Base-by-base conservation (phyloP, 306 rosid genomes). In the Lathyrus oleraceus region DNA sequence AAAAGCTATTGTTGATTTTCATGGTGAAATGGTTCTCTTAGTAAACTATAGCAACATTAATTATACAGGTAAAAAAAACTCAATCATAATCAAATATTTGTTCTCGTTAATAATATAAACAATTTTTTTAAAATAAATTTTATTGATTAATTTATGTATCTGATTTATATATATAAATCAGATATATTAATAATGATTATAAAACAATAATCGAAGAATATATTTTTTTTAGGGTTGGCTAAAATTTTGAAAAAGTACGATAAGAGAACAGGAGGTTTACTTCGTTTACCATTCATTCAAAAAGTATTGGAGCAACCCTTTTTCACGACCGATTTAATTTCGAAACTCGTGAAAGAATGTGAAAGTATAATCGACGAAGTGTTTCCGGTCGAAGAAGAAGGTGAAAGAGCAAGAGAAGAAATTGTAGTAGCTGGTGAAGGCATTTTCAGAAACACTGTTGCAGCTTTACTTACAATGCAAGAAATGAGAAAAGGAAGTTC, bases 21-120 rank as follows among this genome's bases (percentile, higher is more conserved):
- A 93, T 10, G 97, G 96, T 20, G 95, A 88, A 82, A 93, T 93
- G 97, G 98, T 93, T 64, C 96, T 93, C 23, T 35, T 93, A 60
- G 80, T 84, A 11, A 90, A 90, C 69, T 93, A 93, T 76, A 93
- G 96, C 90, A 93, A 81, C 64, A 69, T 93, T 75, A 93, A 93
- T 71, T 93, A 88, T 78, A 90, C 94, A 79, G 97, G 98, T 90
- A 61, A 2, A 6, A 35, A 6, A 1, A 35, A 35, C 10, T 35
- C 39, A 7, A 35, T 7, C 1, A 35, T 35, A 35, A 6, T 32
- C 6, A 32, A 6, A 32, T 32, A 32, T 32, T 32, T 7, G 38
- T 4, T 30, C 8, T 6, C 8, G 5, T 6, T 30, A 30, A 4
- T 30, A 4, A 4, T 30, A 30, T 30, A 6, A 30, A 30, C 1